Evolutionary conservation across 129 eudicot species (phyloP), one percentile per base, ranked within the genome.

Genomic region (Smallanthus sonchifolius): DNA sequence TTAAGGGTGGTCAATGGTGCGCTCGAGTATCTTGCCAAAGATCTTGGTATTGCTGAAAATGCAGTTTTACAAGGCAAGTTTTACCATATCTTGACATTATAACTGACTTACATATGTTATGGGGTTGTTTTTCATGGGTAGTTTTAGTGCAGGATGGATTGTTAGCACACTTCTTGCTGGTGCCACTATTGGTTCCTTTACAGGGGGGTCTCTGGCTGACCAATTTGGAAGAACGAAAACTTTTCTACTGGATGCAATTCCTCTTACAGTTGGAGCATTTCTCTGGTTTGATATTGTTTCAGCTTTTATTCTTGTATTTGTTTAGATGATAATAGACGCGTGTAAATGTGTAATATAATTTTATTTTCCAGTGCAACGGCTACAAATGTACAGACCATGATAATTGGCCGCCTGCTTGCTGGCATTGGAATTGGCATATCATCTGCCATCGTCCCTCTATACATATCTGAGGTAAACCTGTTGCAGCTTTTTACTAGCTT

Each of bases 401-500:
- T 92, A 65, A 62, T 89, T 44, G 98, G 98, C 52, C 96, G 98
- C 42, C 80, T 92, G 69, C 95, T 92, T 71, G 87, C 92, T 61
- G 98, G 98, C n/a, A 84, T 92, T 75, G 98, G 98, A 79, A 92
- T 92, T 20, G 98, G 98, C 79, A 89, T 92, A 77, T 87, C 98
- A 75, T 92, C 98, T 77, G 98, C 98, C 34, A 86, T 92, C 19
- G 98, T 92, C 77, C 98, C 98, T 44, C 84, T 92, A 57, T 92
- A 92, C 83, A 92, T 92, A 66, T 92, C 98, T 14, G 98, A 92
- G 98, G 98, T 89, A 82, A 71, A 32, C 68, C 28, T 66, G 30
- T 82, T 10, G 19, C 36, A 6, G 1, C 15, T 70, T 47, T 73
- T 71, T 34, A 67, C 68, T 45, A 30, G 81, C 40, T 52, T 72